Percentiles rank a stretch among this genome's conserved stretches.
These are phyloP conservation scores for Backusella westeae DNA, from an alignment of 192 early-diverging fungal species.

Conservation along the genomic window DNA sequence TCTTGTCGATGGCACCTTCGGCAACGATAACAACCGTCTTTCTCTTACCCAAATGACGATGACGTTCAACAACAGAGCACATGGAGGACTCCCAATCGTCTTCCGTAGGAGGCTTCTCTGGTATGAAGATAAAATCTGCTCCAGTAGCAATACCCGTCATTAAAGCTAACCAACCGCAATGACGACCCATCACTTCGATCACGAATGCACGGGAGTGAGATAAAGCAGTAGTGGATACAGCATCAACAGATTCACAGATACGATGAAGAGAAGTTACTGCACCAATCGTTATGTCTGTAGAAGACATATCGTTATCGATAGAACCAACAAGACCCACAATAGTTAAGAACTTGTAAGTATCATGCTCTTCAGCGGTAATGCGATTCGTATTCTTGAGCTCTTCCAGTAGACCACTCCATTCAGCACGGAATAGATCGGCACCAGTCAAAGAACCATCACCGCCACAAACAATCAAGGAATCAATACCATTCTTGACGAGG, in stretches of 20 bases:
- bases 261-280: conserved; percentile 90
- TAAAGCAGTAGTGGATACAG: conserved; percentile 86
- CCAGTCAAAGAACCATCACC: conserved; percentile 98
- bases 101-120: conserved; percentile 85
- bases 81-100: conserved; percentile 89
- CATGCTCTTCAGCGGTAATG: conserved; percentile 61
- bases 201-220: conserved; percentile 97
- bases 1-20: conserved; percentile 92
- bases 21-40: conserved; percentile 95
- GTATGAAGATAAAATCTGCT: conserved; percentile 95
- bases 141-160: conserved; percentile 86
- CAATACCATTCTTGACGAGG: conserved; percentile 91
- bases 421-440: conserved; percentile 85
- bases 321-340: conserved; percentile 97
- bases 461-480: conserved; percentile 92
- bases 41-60: conserved; percentile 82
- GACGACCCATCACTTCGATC: conserved; percentile 97
- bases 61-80: conserved; percentile 59
- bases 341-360: conserved; percentile 67
- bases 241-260: conserved; percentile 95
- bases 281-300: conserved; percentile 94
- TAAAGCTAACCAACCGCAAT: conserved; percentile 94
- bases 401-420: conserved; percentile 83
- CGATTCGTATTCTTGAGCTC: conserved; percentile 66
- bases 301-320: conserved; percentile 94